Evolutionary conservation across 192 early-diverging fungal genomes (phyloP).

Genomic region (Lobulomyces angularis): DNA sequence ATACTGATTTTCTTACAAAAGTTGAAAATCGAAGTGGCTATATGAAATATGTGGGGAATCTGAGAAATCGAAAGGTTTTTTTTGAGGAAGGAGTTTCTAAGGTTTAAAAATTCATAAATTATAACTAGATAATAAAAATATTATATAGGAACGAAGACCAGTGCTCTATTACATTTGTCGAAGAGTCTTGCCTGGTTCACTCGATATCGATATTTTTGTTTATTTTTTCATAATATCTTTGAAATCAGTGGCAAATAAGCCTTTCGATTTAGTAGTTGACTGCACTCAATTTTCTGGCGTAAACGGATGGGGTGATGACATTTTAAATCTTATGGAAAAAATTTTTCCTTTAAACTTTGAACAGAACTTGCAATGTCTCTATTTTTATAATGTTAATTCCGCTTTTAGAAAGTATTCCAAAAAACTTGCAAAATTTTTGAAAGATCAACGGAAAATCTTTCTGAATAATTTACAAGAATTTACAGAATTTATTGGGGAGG

Average conservation of each 20-base stretch:
- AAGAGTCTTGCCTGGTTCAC: constrained; percentile 55
- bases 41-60: constrained; percentile 9
- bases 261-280: constrained; percentile 75
- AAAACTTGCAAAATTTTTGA: constrained; percentile 23
- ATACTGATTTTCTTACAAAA: constrained; percentile 16
- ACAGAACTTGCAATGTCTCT: constrained; percentile 53
- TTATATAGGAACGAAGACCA: constrained; percentile 44
- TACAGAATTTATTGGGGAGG: constrained; percentile 61
- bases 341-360: constrained; percentile 53
- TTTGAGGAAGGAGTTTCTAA: constrained; percentile 72
- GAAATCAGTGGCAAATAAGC: constrained; percentile 48
- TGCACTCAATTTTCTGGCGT: constrained; percentile 61
- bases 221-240: constrained; percentile 54
- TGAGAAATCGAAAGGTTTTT: constrained; percentile 41
- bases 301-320: constrained; percentile 71
- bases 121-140: neutral
- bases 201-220: constrained; percentile 76
- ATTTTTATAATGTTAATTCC: constrained; percentile 75
- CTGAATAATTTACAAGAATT: constrained; percentile 55
- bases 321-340: constrained; percentile 59
- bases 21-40: constrained; percentile 10
- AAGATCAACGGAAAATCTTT: constrained; percentile 49
- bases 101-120: constrained; percentile 4
- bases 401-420: constrained; percentile 60
- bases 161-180: constrained; percentile 79